phyloP scores from a whole-genome alignment of 2,329 filamentous ascomycete species.

The Claviceps paspali region DNA sequence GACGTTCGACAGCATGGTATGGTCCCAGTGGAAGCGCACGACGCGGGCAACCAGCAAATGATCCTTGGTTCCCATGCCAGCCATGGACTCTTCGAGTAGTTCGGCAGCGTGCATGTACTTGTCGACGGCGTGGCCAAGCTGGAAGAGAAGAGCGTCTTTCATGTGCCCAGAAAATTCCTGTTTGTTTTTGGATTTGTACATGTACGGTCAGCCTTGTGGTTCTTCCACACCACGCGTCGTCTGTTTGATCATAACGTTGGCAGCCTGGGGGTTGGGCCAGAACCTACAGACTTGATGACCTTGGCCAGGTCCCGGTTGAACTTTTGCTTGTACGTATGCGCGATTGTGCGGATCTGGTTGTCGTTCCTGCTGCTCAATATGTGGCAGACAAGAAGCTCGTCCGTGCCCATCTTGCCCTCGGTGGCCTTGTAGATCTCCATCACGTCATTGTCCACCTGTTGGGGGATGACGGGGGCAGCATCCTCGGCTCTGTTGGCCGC shows the following conservation, averaged over 20 bases:
- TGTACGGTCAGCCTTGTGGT: too few species aligned
- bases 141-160: conserved; percentile 66
- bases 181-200: too few species aligned
- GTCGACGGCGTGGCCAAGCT: conserved; percentile 63
- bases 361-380: conserved; percentile 65
- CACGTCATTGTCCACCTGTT: conserved; percentile 61
- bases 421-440: conserved; percentile 64
- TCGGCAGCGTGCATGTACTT: conserved; percentile 72
- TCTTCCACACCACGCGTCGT: too few species aligned
- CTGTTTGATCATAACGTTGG: too few species aligned
- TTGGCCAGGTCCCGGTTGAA: conserved; percentile 57
- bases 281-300: conserved; percentile 53
- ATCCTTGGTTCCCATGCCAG: conserved; percentile 77
- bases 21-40: conserved; percentile 73
- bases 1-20: conserved; percentile 56
- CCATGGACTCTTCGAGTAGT: conserved; percentile 76
- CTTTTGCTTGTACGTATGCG: conserved; percentile 55
- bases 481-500: conserved; percentile 65
- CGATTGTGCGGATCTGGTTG: conserved; percentile 70
- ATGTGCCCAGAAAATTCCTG: conserved; percentile 84
- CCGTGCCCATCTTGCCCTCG: conserved; percentile 56
- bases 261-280: neutral
- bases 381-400: conserved; percentile 62
- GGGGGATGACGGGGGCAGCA: conserved; percentile 53
- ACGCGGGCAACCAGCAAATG: conserved; percentile 61